phyloP scores from a whole-genome alignment of 768 basidiomycete species.

The Auricularia cornea region DNA sequence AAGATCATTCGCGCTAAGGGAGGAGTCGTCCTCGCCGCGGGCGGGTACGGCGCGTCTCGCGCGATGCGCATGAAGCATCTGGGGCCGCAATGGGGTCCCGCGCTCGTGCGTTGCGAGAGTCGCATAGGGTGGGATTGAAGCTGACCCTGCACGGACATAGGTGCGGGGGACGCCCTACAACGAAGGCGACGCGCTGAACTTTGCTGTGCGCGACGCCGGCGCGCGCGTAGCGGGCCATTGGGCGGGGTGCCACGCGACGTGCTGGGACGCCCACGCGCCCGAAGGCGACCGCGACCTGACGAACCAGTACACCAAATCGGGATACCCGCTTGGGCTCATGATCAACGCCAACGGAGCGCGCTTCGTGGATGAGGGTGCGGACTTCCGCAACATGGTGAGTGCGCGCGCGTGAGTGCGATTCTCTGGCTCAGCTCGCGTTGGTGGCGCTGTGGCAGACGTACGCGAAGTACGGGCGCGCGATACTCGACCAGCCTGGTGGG shows the following conservation, averaged over 20 bases:
- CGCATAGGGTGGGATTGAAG: too few relatives aligned
- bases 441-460: constrained; percentile 46
- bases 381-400: constrained; percentile 44
- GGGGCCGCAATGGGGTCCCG: constrained; percentile 50
- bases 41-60: constrained; percentile 55
- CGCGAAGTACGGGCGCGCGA: constrained; percentile 55
- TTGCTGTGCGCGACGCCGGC: constrained; percentile 28
- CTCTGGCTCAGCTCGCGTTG: neutral
- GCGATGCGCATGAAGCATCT: constrained; percentile 45
- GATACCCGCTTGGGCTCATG: constrained; percentile 67
- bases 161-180: constrained; percentile 67
- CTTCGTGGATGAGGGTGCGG: constrained; percentile 66
- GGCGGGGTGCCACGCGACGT: constrained; percentile 61
- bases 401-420: too few relatives aligned
- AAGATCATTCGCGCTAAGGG: constrained; percentile 29
- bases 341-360: constrained; percentile 47
- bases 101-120: constrained; percentile 33
- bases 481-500: constrained; percentile 49
- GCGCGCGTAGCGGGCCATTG: constrained; percentile 58
- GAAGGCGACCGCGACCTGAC: constrained; percentile 49
- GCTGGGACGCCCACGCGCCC: constrained; percentile 60
- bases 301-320: constrained; percentile 68
- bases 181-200: constrained; percentile 48
- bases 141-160: constrained; percentile 32
- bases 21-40: constrained; percentile 54